Evolutionary conservation across 1,284 basidiomycete genomes (phyloP).

Genomic region (Moniliophthora roreri): DNA sequence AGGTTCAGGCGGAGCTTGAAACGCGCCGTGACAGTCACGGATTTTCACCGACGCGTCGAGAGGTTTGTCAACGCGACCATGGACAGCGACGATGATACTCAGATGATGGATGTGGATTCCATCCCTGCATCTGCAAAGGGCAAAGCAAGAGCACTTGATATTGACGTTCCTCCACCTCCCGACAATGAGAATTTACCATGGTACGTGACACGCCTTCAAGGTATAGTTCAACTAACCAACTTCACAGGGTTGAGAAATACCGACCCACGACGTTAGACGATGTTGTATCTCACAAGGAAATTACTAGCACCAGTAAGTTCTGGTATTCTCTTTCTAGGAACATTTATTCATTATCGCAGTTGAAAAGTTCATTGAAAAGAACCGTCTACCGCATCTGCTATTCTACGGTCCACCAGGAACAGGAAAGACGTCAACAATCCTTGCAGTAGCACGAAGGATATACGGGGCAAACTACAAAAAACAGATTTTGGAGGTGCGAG

Average conservation of each 20-base stretch:
- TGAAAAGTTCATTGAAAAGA: conserved; percentile 95
- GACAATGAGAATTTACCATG: conserved; percentile 73
- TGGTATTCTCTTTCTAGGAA: neutral
- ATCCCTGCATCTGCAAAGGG: conserved; percentile 49
- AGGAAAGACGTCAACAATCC: conserved; percentile 96
- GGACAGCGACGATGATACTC: conserved; percentile 57
- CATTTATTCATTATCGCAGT: conserved; percentile 49
- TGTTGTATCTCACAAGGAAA: conserved; percentile 93
- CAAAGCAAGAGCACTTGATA: conserved; percentile 62
- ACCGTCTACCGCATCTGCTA: conserved; percentile 90
- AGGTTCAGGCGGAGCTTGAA: conserved; percentile 2
- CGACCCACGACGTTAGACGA: conserved; percentile 86
- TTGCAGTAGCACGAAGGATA: conserved; percentile 94
- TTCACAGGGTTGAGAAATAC: conserved; percentile 91
- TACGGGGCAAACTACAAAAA: conserved; percentile 85
- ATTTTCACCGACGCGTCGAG: neutral
- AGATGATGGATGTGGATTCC: conserved; percentile 49
- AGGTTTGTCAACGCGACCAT: conserved; percentile 30
- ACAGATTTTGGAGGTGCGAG: conserved; percentile 87
- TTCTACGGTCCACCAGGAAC: conserved; percentile 99
- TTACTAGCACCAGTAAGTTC: conserved; percentile 83
- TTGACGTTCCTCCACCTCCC: conserved; percentile 29
- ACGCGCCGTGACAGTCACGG: neutral
- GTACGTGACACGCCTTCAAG: conserved; percentile 37
- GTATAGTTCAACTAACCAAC: conserved; percentile 7